phyloP scores from a whole-genome alignment of 2,329 filamentous ascomycete genomes.

The Coleophoma eucalyptorum region DNA sequence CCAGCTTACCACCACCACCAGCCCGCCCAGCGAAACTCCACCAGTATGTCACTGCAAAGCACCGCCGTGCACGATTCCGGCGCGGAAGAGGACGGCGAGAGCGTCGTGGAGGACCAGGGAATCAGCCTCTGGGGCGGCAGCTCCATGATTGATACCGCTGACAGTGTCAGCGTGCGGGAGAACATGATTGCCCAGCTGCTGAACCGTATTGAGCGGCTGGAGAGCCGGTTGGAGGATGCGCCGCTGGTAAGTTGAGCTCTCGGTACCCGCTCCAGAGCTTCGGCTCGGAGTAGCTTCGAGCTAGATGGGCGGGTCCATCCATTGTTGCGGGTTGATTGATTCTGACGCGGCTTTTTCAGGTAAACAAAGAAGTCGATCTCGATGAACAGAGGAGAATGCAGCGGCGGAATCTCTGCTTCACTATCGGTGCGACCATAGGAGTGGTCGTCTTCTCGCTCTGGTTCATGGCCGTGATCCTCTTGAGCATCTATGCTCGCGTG shows the following conservation, averaged over 20 bases:
- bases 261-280: too few relatives aligned
- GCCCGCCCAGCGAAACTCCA: background rate
- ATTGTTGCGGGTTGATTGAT: background rate
- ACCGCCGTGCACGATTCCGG: background rate
- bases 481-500: background rate
- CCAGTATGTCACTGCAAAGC: background rate
- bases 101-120: background rate
- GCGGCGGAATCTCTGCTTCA: background rate
- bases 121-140: slow-evolving; percentile 1
- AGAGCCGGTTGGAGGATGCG: background rate
- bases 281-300: too few relatives aligned
- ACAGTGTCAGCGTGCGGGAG: background rate
- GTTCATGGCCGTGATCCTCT: background rate
- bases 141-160: background rate
- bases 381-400: background rate
- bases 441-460: background rate
- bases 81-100: background rate
- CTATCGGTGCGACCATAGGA: background rate
- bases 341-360: background rate
- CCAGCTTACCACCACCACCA: background rate
- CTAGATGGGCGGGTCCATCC: background rate
- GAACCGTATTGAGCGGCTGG: background rate
- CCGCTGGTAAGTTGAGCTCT: background rate
- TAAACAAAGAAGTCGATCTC: background rate
- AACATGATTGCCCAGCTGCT: background rate